Conservation (phyloP, 106 monocot genomes). For the Acanthochlamys bracteata region DNA sequence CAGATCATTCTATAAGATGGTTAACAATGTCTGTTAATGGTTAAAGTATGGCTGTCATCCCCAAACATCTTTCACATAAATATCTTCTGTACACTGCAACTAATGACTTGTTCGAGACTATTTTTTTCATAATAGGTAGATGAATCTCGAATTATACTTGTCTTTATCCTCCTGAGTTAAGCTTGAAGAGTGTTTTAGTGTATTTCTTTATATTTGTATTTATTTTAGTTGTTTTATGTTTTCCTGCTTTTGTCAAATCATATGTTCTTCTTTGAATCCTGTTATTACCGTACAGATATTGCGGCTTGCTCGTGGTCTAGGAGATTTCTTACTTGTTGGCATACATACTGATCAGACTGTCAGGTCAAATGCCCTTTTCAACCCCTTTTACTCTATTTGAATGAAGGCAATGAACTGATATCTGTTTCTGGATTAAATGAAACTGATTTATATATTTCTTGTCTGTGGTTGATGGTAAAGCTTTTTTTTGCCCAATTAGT, state of each 20-base stretch:
- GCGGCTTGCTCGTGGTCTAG: conserved; percentile 48
- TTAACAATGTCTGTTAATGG: too few species aligned
- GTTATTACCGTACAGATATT: conserved; percentile 3
- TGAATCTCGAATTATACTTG: neutral
- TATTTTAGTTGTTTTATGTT: neutral
- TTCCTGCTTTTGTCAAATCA: neutral
- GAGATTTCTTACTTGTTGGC: conserved; percentile 72
- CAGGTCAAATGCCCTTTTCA: conserved; percentile 9
- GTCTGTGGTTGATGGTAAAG: too few species aligned
- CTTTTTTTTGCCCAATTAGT: too few species aligned
- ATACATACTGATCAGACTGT: conserved; percentile 62
- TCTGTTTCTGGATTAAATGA: too few species aligned
- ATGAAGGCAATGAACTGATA: too few species aligned
- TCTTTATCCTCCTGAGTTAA: neutral
- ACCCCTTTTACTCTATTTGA: too few species aligned
- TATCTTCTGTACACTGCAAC: too few species aligned
- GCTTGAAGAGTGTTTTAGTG: neutral
- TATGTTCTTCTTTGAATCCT: neutral
- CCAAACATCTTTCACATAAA: too few species aligned
- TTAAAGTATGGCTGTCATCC: too few species aligned
- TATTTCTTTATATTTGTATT: neutral
- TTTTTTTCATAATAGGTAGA: neutral
- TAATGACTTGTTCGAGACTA: neutral
- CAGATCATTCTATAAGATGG: too few species aligned
- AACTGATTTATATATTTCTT: too few species aligned